These are phyloP conservation scores for Trametes versicolor DNA, from an alignment of 1,284 basidiomycete genomes.

Conservation along the genomic window DNA sequence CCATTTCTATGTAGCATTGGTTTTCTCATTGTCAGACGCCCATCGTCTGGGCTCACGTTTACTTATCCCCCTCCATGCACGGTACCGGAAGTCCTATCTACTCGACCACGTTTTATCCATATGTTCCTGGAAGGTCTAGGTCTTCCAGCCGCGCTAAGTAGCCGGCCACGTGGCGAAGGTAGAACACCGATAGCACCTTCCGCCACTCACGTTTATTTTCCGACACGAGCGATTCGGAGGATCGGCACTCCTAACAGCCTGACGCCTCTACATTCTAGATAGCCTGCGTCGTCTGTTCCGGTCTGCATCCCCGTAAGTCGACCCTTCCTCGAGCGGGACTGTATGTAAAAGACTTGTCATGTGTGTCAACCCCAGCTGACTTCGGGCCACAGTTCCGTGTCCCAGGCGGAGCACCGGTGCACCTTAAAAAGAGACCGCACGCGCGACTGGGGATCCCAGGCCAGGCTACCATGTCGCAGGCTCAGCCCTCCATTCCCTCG, in stretches of 20 bases:
- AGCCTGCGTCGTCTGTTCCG: not conserved
- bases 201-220: not conserved
- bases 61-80: no score
- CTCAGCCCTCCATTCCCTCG: not conserved
- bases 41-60: no score
- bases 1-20: no score
- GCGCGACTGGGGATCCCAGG: not conserved
- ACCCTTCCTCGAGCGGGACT: not conserved
- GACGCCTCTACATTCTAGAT: not conserved
- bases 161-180: conserved; percentile 7
- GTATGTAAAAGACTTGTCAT: not conserved
- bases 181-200: conserved; percentile 1
- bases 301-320: not conserved
- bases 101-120: not conserved
- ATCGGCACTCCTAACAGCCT: not conserved
- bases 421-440: not conserved
- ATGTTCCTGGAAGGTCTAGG: not conserved
- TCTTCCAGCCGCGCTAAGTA: not conserved
- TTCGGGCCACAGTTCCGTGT: not conserved
- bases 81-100: not conserved
- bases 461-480: not conserved
- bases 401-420: not conserved
- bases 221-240: not conserved
- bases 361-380: conserved; percentile 1
- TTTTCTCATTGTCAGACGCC: no score